Base-by-base conservation (phyloP, 2,329 filamentous ascomycete species). In the Curvularia sp. region DNA sequence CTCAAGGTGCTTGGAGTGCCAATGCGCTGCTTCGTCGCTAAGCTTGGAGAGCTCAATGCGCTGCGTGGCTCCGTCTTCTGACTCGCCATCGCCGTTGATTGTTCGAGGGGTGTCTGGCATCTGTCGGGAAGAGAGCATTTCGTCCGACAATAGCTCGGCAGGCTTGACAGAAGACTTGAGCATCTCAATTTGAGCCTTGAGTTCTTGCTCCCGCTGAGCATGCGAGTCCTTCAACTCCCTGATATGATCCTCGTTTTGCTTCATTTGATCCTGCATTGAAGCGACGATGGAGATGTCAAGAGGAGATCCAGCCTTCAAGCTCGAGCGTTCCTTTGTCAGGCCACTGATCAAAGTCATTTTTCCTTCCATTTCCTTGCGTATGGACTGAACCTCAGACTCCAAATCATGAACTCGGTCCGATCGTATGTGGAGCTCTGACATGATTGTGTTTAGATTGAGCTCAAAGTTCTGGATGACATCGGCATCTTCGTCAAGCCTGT, bases 331-430 rank as follows among this genome's bases (percentile, higher is more conserved):
- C 53, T 95, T 89, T 3, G 95, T 96, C 63, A 99, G 83, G 6
- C 95, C 95, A 28, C 92, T 92, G 68, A 99, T 98, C 73, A 99
- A 93, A 28, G 92, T 91, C 82, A 94, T 93, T 85, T 99, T 99
- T 62, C 86, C 89, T 74, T 99, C 95, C 89, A 98, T 96, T 77
- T 99, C 95, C 80, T 93, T 97, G 81, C 92, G 95, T 21, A 93
- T 87, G 3, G 87, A 88, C 25, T 88, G 82, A 55, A 97, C 86
- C 67, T 97, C 94, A 5, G 88, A 87, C 77, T 99, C 95, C 13
- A 99, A 83, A 69, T 93, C 89, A 72, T 96, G 91, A 52, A 97
- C 93, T 27, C 93, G 88, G 75, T 98, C 93, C 38, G 93, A 93
- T 41, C 93, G 88, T 9, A 84, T 84, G 64, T 97, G 90, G 32